Evolutionary conservation across 169 alveolate species (phyloP).

Genomic region (Plasmodium relictum): DNA sequence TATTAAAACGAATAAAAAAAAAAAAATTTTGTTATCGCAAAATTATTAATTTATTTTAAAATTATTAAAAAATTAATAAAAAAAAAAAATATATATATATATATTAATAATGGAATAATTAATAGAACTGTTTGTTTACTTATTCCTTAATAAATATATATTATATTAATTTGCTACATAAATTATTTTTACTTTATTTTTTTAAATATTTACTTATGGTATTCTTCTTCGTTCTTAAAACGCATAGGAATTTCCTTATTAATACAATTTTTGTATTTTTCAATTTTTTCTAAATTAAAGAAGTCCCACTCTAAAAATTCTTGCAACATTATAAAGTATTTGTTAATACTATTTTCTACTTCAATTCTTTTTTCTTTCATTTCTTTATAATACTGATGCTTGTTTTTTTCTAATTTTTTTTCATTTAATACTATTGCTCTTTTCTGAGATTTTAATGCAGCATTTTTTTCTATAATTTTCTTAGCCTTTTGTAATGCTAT

Average conservation of each 20-base stretch:
- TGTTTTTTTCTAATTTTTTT: constrained; percentile 43
- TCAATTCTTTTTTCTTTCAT: constrained; percentile 65
- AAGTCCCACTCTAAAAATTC: constrained; percentile 74
- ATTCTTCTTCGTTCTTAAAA: constrained; percentile 50
- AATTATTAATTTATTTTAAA: neutral
- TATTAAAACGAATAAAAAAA: neutral
- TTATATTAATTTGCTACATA: too few species aligned
- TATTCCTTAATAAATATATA: too few species aligned
- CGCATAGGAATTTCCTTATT: constrained; percentile 55
- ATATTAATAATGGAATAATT: too few species aligned
- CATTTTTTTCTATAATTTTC: constrained; percentile 69
- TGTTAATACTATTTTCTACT: constrained; percentile 53
- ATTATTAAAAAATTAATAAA: neutral
- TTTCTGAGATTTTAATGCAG: constrained; percentile 52
- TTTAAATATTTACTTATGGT: constrained; percentile 29
- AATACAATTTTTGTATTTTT: constrained; percentile 43
- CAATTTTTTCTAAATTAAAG: constrained; percentile 39
- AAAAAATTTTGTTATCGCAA: neutral
- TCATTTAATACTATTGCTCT: constrained; percentile 76
- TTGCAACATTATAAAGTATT: constrained; percentile 54
- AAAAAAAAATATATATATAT: too few species aligned
- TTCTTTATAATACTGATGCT: constrained; percentile 58
- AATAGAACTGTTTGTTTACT: too few species aligned
- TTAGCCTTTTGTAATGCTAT: constrained; percentile 62
- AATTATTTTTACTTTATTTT: too few species aligned